phyloP scores from a whole-genome alignment of 202 grass and related monocot genomes.

The Dendrocalamus latiflorus region DNA sequence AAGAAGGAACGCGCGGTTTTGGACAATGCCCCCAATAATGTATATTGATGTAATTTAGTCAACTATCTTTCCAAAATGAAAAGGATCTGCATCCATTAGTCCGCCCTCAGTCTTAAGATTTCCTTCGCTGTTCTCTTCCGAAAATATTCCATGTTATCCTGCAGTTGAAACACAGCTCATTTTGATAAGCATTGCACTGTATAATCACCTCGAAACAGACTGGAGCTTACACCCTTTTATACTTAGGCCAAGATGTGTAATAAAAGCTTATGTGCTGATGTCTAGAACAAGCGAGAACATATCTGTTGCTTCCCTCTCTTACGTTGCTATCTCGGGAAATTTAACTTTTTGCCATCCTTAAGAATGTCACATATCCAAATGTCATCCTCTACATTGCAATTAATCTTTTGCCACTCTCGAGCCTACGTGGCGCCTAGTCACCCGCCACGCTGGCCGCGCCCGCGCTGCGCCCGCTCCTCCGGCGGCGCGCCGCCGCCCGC shows the following conservation, averaged over 20 bases:
- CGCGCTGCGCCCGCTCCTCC: too few species aligned
- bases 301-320: too few species aligned
- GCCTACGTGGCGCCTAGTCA: too few species aligned
- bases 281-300: neutral
- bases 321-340: too few species aligned
- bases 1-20: conserved; percentile 1
- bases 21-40: neutral
- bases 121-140: conserved; percentile 65
- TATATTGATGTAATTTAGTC: neutral
- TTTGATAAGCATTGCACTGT: neutral
- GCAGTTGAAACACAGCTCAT: conserved; percentile 28
- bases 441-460: too few species aligned
- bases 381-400: too few species aligned
- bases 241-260: neutral
- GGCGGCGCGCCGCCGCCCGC: too few species aligned
- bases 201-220: neutral
- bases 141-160: conserved; percentile 86
- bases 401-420: too few species aligned
- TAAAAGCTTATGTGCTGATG: neutral
- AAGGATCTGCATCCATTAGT: conserved; percentile 14
- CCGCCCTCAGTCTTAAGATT: conserved; percentile 60
- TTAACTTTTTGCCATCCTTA: too few species aligned
- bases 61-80: neutral
- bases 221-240: neutral
- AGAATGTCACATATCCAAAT: too few species aligned